These are phyloP conservation scores for Heterobasidion irregulare DNA, from an alignment of 1,284 basidiomycete genomes.

Conservation along the genomic window DNA sequence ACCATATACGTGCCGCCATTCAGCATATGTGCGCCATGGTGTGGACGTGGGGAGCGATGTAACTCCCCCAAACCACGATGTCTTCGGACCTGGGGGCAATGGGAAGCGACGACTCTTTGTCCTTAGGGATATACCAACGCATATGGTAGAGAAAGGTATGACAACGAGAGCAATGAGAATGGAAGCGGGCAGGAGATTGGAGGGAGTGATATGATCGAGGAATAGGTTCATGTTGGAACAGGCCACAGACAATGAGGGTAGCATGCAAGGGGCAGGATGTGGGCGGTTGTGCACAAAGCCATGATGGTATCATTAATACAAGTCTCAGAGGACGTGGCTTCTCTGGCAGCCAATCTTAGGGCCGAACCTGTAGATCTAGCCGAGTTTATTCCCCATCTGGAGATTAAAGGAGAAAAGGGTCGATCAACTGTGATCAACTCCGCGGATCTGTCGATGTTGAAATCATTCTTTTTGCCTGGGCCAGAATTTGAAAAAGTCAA, in stretches of 20 bases:
- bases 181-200: not conserved
- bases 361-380: not conserved
- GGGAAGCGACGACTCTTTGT: not conserved
- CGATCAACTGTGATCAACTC: not conserved
- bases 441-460: not conserved
- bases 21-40: not conserved
- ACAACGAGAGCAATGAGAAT: not conserved
- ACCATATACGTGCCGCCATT: not conserved
- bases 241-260: no score
- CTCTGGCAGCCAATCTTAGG: no score
- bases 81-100: not conserved
- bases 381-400: not conserved
- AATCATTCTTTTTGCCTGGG: not conserved
- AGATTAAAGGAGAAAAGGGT: not conserved
- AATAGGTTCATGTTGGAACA: no score
- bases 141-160: not conserved
- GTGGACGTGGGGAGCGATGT: not conserved
- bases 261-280: no score
- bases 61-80: not conserved
- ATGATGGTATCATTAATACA: no score
- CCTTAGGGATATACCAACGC: not conserved
- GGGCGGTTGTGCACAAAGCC: no score
- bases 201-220: not conserved
- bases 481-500: no score
- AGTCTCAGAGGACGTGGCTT: no score